Evolutionary conservation across 208 protist genomes (phyloP), one percentile per base, ranked within the genome.

Genomic region (Acanthamoeba healyi): DNA sequence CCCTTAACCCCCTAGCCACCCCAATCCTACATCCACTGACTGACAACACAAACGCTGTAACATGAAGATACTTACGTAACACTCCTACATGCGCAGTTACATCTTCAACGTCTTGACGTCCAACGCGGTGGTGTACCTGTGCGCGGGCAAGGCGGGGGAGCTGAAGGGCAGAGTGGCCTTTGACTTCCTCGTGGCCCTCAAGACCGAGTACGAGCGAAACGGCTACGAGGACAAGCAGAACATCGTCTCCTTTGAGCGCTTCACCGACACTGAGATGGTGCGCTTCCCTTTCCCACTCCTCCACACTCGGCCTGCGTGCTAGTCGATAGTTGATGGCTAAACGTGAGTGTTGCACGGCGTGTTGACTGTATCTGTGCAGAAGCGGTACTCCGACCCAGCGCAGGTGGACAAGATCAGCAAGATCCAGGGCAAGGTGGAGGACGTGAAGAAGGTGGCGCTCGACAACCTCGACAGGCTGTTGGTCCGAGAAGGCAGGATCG

Each of bases 181-280:
- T 40, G 77, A 86, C 44, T 86, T 86, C 77, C 77, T 86, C 44
- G 24, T 9, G 0, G 40, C 44, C 22, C 44, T 86, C 32, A 86
- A 86, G 32, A 12, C 29, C 9, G 77, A 86, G 77, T 86, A 86
- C 44, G 77, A 86, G 77, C 77, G 77, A 17, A 44, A 44, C 77
- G 77, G 77, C 40, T 86, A 86, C 42, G 77, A 86, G 17, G 77
- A 86, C 77, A 86, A 86, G n/a, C 77, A 86, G 26, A 86, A 86
- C 77, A 86, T 86, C 5, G 12, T 9, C 77, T 40, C 2, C 34
- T 86, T 86, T 24, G 44, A 86, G 44, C 77, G 77, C 44, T 86
- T 86, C 44, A 40, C 32, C 14, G 5, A 56, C 3, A 12, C 40
- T 6, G 77, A 86, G 77, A 86, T 86, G 44, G 77, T 86, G 22